These are phyloP conservation scores for Kodamaea ohmeri DNA, from an alignment of 1,139 yeast genomes.

Conservation along the genomic window DNA sequence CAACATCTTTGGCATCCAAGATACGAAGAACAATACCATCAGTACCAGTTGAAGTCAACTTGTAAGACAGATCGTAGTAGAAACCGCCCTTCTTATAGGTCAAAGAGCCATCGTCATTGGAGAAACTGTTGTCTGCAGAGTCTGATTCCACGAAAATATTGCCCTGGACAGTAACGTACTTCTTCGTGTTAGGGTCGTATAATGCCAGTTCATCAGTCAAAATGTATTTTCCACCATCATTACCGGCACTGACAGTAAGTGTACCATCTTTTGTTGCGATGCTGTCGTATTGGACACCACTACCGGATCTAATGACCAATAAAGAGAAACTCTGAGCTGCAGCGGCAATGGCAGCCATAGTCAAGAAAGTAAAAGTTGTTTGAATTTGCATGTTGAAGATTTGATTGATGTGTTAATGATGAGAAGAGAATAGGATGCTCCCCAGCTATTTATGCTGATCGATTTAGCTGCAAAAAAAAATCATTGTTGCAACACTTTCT, in stretches of 20 bases:
- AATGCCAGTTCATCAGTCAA: conserved; percentile 21
- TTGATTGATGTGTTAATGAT: no score
- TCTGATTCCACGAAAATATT: conserved; percentile 13
- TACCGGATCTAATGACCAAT: conserved; percentile 24
- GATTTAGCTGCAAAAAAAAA: no score
- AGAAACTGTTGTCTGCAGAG: conserved; percentile 14
- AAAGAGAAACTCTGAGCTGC: conserved; percentile 23
- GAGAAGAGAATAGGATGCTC: no score
- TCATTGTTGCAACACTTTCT: no score
- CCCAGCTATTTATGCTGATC: no score
- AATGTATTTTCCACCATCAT: conserved; percentile 14
- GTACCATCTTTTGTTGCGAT: conserved; percentile 13
- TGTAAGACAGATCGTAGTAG: conserved; percentile 13
- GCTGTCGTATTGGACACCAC: conserved; percentile 20
- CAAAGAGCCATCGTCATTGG: conserved; percentile 18
- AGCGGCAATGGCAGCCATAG: conserved; percentile 20
- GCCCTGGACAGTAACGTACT: conserved; percentile 15
- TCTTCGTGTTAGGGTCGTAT: conserved; percentile 18
- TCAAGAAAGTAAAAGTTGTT: conserved; percentile 18
- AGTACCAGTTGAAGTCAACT: conserved; percentile 9
- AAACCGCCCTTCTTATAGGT: conserved; percentile 18
- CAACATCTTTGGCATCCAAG: conserved; percentile 11
- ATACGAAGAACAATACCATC: conserved; percentile 12
- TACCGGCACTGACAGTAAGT: conserved; percentile 18
- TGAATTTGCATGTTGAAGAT: conserved; percentile 15